Base-by-base conservation (phyloP, 2,329 filamentous ascomycete species). In the Phyllosticta ampelicida region DNA sequence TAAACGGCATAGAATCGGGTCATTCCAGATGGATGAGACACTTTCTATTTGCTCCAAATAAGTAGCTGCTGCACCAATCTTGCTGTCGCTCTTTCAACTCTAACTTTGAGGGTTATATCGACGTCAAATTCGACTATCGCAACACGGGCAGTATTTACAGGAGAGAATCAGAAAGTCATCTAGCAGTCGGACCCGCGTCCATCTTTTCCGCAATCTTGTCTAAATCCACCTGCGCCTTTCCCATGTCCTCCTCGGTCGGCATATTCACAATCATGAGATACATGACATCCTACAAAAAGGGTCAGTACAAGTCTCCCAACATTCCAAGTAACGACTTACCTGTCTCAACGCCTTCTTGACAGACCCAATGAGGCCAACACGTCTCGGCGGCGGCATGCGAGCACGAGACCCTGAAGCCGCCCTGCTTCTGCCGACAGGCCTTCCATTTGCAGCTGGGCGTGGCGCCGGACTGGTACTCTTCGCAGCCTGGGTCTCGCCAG, bases 191-290 rank as follows among this genome's bases (percentile, higher is more conserved):
- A 5, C 49, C 55, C 21, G 55, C 9, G 8, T 11, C 44, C 18
- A 29, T 49, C 55, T 36, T n/a, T 18, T 23, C 53, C 20, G 49
- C 5, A 13, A 53, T 19, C 20, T 53, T 44, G 20, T 16, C 50
- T 29, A 57, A 51, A n/a, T 58, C 21, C 18, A 36, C 30, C 20
- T 53, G 51, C 19, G 55, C 29, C 11, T 53, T 18, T 13, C 52
- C 63, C 61, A 67, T 52, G 44, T 67, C 65, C 23, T 55, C 49
- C 9, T 65, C 60, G 10, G 54, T 62, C 13, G 65, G 65, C 62
- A 67, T 18, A 59, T 66, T 65, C 8, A 67, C 66, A 57, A 66
- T 62, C 54, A 62, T 65, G 49, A 67, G 60, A 51, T 66, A 67
- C 53, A 67, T 36, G 11, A 65, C 59, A 58, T 64, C 61, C 53